Conservation (phyloP, 2,329 filamentous ascomycete genomes). For the Coniochaeta sp. region DNA sequence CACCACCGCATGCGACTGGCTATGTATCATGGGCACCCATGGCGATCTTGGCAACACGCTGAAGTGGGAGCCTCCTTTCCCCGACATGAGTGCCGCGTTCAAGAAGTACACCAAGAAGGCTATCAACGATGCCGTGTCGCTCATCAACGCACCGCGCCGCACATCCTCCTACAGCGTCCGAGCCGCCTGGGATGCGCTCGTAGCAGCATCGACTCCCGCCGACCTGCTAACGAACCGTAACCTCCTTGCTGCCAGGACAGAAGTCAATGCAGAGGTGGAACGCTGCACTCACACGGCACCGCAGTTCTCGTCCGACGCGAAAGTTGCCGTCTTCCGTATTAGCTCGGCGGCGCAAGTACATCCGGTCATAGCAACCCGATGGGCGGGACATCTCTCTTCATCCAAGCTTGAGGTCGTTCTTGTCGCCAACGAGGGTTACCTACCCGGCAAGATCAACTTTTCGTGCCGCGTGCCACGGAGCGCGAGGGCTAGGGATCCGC, state of each 20-base stretch:
- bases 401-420: conserved; percentile 55
- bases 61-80: conserved; percentile 61
- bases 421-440: conserved; percentile 60
- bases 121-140: conserved; percentile 55
- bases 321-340: conserved; percentile 57
- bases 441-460: conserved; percentile 58
- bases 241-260: conserved; percentile 45
- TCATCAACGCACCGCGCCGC: conserved; percentile 58
- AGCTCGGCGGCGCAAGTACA: conserved; percentile 55
- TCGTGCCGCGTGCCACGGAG: conserved; percentile 55
- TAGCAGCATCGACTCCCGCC: conserved; percentile 39
- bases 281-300: conserved; percentile 55
- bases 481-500: conserved; percentile 33
- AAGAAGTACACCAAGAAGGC: conserved; percentile 55
- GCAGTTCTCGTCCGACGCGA: conserved; percentile 55
- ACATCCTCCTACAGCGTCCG: conserved; percentile 54
- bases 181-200: conserved; percentile 53
- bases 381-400: conserved; percentile 54
- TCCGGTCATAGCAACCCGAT: conserved; percentile 59
- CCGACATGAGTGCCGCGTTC: conserved; percentile 55
- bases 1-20: conserved; percentile 42
- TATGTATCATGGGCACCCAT: conserved; percentile 59
- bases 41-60: conserved; percentile 58
- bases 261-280: conserved; percentile 56
- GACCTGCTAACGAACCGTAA: conserved; percentile 40